Base-by-base conservation (phyloP, 2,329 filamentous ascomycete genomes). In the Stachybotrys chartarum region DNA sequence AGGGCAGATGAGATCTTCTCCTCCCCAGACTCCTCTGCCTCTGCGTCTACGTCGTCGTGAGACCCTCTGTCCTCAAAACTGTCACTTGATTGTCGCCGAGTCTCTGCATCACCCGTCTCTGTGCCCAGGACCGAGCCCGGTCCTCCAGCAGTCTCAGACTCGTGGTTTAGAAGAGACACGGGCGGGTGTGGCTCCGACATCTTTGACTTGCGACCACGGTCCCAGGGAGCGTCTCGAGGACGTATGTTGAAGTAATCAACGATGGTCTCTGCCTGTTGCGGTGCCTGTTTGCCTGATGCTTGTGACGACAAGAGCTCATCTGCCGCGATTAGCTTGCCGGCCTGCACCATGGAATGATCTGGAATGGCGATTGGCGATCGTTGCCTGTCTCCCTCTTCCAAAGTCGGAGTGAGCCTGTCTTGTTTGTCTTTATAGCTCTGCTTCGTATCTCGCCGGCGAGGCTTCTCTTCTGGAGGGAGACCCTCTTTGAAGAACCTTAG, bases 1-100 rank as follows among this genome's bases (percentile, higher is more conserved):
- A 91, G 79, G 30, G 90, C 90, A 35, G 88, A 93, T n/a, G 88
- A 91, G 59, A 94, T 91, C 70, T 93, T 90, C 69, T 94, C 90
- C 67, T 89, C 85, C 56, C 89, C 87, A 14, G 88, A 91, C 56
- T 83, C 80, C 46, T 84, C 80, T 39, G 64, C 64, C 57, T 66
- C 61, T 14, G 35, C 35, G 14, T 24, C 24, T 56, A 61, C 64
- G n/a, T 66, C 64, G 58, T 78, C 75, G 51, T 69, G 67, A 50
- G 66, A 69, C 52, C 74, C 72, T 51, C 71, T 67, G 58, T 60
- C 63, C 44, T 73, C 74, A 18, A 17, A 17, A 14, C 30, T 17
- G 18, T 52, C 50, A 32, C 50, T 52, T 24, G 50, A 42, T 52
- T 71, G 70, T 56, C 69, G 69, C 54, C 51, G 56, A 55, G 66